These are phyloP conservation scores for Rhododendron griersonianum DNA, from an alignment of 148 eudicot species.

Conservation along the genomic window DNA sequence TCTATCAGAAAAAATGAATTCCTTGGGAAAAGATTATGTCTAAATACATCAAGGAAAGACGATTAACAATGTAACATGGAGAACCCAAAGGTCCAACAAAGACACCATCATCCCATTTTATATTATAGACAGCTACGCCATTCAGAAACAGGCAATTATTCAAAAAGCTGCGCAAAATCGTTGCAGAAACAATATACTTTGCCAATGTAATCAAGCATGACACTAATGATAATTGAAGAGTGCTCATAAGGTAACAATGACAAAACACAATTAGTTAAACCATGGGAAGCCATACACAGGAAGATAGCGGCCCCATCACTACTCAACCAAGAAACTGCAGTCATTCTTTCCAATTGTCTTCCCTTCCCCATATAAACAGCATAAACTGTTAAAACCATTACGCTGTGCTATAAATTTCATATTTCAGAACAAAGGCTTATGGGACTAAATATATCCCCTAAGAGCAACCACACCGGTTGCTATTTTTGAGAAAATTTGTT, in stretches of 20 bases:
- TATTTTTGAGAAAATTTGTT: too few species aligned
- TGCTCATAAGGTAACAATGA: neutral
- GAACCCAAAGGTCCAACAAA: neutral
- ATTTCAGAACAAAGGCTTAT: neutral
- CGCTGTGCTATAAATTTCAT: neutral
- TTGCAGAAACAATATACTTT: neutral
- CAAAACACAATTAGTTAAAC: neutral
- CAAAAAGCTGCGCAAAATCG: neutral
- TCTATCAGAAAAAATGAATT: constrained; percentile 8
- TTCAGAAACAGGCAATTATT: neutral
- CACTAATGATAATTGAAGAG: neutral
- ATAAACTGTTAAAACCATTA: neutral
- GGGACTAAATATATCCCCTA: neutral
- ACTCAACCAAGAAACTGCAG: neutral
- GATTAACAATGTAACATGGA: neutral
- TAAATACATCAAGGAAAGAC: neutral
- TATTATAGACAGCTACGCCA: neutral
- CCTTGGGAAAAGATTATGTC: neutral
- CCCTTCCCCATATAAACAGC: neutral
- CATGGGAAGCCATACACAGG: neutral
- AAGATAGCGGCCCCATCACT: neutral
- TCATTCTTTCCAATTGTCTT: neutral
- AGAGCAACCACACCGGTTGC: too few species aligned
- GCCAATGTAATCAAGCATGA: neutral
- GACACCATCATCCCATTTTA: neutral